These are phyloP conservation scores for Asterionellopsis glacialis DNA, from an alignment of 108 stramenopile species.

Conservation along the genomic window DNA sequence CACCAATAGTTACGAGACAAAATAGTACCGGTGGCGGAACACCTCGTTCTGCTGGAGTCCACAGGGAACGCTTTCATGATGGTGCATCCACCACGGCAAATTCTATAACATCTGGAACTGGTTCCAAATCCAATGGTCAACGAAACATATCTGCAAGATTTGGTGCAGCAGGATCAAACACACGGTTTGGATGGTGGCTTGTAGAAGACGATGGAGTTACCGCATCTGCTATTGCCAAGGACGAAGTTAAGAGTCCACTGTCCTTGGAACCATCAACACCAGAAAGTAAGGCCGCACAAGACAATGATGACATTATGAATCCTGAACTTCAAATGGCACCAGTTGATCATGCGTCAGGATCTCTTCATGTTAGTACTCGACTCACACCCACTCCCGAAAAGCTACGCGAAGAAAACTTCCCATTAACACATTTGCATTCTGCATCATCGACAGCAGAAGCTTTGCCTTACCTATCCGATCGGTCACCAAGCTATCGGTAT, in stretches of 20 bases:
- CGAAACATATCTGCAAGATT: neutral
- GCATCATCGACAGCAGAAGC: slow-evolving; percentile 63
- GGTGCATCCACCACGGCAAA: neutral
- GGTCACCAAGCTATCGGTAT: slow-evolving; percentile 69
- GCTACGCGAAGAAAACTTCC: slow-evolving; percentile 62
- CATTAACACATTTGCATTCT: slow-evolving; percentile 61
- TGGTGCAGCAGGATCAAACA: neutral
- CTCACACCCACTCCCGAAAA: slow-evolving; percentile 56
- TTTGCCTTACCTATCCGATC: slow-evolving; percentile 81
- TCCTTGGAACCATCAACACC: neutral
- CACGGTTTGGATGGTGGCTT: slow-evolving; percentile 48
- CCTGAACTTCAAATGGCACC: slow-evolving; percentile 14
- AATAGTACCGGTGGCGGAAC: neutral
- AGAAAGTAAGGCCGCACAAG: slow-evolving; percentile 1
- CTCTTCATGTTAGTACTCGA: slow-evolving; percentile 47
- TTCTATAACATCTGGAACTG: neutral
- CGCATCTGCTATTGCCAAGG: slow-evolving; percentile 4
- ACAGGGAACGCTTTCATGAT: no score
- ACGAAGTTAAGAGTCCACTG: neutral
- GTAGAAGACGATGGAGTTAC: slow-evolving; percentile 21
- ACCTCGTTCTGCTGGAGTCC: neutral
- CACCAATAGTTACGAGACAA: neutral
- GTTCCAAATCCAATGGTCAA: no score
- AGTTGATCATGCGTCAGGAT: slow-evolving; percentile 39
- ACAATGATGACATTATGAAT: slow-evolving; percentile 1